phyloP scores from a whole-genome alignment of 1,284 basidiomycete species.

The Stereum hirsutum region DNA sequence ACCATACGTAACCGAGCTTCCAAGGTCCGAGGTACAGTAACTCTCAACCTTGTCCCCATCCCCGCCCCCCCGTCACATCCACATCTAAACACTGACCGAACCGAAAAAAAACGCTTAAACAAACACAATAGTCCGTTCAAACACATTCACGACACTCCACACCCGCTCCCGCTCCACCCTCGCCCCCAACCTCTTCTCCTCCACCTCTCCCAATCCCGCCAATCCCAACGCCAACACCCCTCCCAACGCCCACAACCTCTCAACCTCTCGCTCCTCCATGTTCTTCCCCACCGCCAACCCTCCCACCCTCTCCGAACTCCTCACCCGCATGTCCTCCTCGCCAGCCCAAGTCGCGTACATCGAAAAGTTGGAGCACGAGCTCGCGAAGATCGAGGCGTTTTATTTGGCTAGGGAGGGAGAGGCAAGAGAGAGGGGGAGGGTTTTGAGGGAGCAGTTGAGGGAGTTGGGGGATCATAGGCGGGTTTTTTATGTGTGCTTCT shows the following conservation, averaged over 20 bases:
- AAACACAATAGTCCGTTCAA: too few relatives aligned
- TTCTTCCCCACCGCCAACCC: constrained; percentile 4
- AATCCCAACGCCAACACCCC: too few relatives aligned
- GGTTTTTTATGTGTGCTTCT: constrained; percentile 47
- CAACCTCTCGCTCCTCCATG: too few relatives aligned
- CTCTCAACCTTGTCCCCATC: too few relatives aligned
- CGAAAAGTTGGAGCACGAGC: constrained; percentile 60
- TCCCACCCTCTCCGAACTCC: constrained; percentile 39
- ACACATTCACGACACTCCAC: too few relatives aligned
- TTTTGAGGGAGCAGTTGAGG: constrained; percentile 47
- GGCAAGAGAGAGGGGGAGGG: constrained; percentile 16
- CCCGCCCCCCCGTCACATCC: too few relatives aligned
- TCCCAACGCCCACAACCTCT: too few relatives aligned
- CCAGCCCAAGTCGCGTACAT: constrained; percentile 68
- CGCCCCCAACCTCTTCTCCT: neutral
- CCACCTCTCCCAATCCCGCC: neutral
- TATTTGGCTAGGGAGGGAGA: constrained; percentile 71
- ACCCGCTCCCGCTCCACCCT: neutral
- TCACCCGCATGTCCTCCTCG: constrained; percentile 42
- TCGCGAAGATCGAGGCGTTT: constrained; percentile 81
- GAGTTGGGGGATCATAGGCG: constrained; percentile 68
- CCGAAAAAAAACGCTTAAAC: too few relatives aligned
- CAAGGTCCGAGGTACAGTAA: too few relatives aligned
- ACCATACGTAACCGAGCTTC: too few relatives aligned
- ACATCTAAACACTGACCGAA: too few relatives aligned